Evolutionary conservation across 768 basidiomycete genomes (phyloP).

Genomic region (Termitomyces sp.): DNA sequence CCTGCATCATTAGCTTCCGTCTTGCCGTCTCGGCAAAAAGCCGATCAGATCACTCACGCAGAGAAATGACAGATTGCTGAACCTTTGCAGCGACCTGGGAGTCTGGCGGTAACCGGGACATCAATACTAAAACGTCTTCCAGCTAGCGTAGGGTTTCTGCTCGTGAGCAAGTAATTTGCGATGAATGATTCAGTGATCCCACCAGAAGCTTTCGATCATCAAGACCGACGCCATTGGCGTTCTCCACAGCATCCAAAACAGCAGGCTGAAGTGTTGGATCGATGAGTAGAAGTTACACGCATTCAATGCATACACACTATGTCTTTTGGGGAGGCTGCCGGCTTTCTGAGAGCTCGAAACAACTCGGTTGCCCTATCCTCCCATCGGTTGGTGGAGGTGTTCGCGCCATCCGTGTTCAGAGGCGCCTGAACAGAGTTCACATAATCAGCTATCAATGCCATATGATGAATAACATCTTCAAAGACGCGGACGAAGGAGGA

Average conservation of each 20-base stretch:
- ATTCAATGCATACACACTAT: constrained; percentile 19
- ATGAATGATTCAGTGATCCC: constrained; percentile 16
- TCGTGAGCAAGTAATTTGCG: background rate
- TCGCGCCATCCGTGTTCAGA: constrained; percentile 29
- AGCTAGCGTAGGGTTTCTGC: constrained; percentile 37
- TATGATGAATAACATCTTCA: constrained; percentile 10
- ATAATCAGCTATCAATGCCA: constrained; percentile 21
- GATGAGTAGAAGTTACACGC: background rate
- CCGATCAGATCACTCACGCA: constrained; percentile 38
- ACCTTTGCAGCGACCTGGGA: constrained; percentile 27
- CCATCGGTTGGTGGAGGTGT: constrained; percentile 11
- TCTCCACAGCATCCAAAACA: constrained; percentile 39
- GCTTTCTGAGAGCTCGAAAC: constrained; percentile 21
- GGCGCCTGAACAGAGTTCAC: constrained; percentile 19
- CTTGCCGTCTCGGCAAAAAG: constrained; percentile 6
- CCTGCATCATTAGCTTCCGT: constrained; percentile 8
- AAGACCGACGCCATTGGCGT: constrained; percentile 31
- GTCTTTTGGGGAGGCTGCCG: constrained; percentile 20
- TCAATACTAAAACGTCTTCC: constrained; percentile 52
- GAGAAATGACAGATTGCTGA: constrained; percentile 45
- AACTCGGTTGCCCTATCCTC: constrained; percentile 23
- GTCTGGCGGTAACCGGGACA: constrained; percentile 42
- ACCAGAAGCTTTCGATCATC: constrained; percentile 62
- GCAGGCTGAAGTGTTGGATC: constrained; percentile 31
- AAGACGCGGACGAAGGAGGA: background rate